These are phyloP conservation scores for Tetrahymena borealis DNA, from an alignment of 73 alveolate species.

Conservation along the genomic window DNA sequence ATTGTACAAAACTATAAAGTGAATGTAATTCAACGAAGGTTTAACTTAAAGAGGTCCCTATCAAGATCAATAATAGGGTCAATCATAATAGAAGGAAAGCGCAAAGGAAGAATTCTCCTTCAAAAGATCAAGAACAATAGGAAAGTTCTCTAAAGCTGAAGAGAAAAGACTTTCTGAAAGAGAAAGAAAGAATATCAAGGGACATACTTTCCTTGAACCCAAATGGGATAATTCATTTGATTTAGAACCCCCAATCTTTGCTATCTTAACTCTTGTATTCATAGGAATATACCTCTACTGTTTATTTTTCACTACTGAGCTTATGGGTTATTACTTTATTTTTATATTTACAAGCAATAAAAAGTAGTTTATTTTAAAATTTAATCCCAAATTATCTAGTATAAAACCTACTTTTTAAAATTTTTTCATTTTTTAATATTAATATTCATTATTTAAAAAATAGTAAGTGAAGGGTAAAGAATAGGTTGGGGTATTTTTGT, in stretches of 20 bases:
- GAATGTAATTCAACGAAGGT: not conserved
- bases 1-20: too few species aligned
- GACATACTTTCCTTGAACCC: not conserved
- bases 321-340: not conserved
- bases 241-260: not conserved
- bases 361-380: too few species aligned
- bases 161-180: not conserved
- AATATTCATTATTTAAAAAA: not conserved
- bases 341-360: not conserved
- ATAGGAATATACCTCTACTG: not conserved
- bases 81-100: too few species aligned
- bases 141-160: not conserved
- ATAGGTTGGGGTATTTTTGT: not conserved
- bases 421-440: too few species aligned
- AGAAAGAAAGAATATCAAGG: not conserved
- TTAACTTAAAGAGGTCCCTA: not conserved
- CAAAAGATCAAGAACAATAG: not conserved
- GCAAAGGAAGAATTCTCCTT: not conserved
- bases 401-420: not conserved
- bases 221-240: not conserved
- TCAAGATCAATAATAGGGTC: not conserved
- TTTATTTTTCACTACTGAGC: not conserved
- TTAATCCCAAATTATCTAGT: too few species aligned
- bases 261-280: not conserved
- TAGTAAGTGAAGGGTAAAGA: not conserved